These are phyloP conservation scores for Fusarium penzigii DNA, from an alignment of 2,329 filamentous ascomycete species.

Conservation along the genomic window DNA sequence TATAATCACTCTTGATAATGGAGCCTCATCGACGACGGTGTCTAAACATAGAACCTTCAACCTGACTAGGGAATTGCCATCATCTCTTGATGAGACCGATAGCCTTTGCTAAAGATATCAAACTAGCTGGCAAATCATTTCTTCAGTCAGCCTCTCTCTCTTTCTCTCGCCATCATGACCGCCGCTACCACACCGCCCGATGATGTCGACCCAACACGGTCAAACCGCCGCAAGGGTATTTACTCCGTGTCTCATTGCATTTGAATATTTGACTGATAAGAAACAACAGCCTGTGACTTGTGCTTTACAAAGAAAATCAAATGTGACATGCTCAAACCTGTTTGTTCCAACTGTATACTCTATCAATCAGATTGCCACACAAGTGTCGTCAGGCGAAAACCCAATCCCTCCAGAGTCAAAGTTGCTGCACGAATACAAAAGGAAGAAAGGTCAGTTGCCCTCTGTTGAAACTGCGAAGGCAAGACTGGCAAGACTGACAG, in stretches of 20 bases:
- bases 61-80: no score
- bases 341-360: constrained; percentile 45
- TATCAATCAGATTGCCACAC: constrained; percentile 43
- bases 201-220: constrained; percentile 12
- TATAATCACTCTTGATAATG: no score
- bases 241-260: neutral
- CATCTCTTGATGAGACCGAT: no score
- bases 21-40: no score
- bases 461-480: neutral
- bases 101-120: no score
- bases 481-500: neutral
- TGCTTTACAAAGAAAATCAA: constrained; percentile 50
- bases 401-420: constrained; percentile 21
- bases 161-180: neutral
- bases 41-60: no score
- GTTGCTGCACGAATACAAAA: constrained; percentile 8
- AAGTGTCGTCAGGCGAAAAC: constrained; percentile 27
- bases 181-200: constrained; percentile 9
- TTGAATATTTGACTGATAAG: neutral
- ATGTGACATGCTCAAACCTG: constrained; percentile 45
- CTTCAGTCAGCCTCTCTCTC: no score
- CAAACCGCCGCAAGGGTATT: constrained; percentile 26
- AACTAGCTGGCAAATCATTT: no score
- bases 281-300: constrained; percentile 40
- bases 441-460: constrained; percentile 14